Evolutionary conservation across 306 rosid species (phyloP), one percentile per base, ranked within the genome.

Genomic region (Cyclanthera cordifolia): DNA sequence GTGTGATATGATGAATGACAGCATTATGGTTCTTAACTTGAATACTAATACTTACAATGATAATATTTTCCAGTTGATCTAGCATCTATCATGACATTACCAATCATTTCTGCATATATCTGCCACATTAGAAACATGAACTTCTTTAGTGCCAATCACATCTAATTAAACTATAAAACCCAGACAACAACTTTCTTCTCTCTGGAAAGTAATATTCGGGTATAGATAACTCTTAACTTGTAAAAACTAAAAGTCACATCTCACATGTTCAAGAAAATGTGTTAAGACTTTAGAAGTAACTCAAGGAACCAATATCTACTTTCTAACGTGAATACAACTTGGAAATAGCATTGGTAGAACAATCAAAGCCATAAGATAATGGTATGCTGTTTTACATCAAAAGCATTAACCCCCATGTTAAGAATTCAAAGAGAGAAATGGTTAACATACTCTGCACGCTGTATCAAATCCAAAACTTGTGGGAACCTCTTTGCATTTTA

Each of bases 81-180:
- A 23, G 99, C 99, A 86, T 93, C 99, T 24, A 83, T 77, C 96
- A 93, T 93, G 76, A 93, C 95, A 83, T 93, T 93, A 75, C 99
- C 99, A 77, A 93, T 93, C 99, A 89, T 90, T 86, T 93, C 99
- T 16, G 99, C 78, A 66, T 93, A 93, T 80, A 93, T 90, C 99
- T 93, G 89, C 79, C 79, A 57, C 49, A 46, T 34, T 12, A 46
- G 34, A 45, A 46, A 72, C 37, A 70, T 6, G 16, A 59, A 19
- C 45, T 48, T 72, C 52, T 48, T 45, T n/a, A 8, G 14, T 45
- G 54, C 8, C 14, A 66, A 24, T 24, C 14, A 21, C 7, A 46
- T 1, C 34, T 25, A 46, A 39, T 13, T 20, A 64, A 46, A 46
- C 23, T 46, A 14, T 24, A 66, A 30, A 30, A 58, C 39, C 54